A percentile compares a stretch with the other conserved stretches of the same genome.
phyloP scores from a whole-genome alignment of 2,329 filamentous ascomycete genomes.

The Microascus cirrosus region DNA sequence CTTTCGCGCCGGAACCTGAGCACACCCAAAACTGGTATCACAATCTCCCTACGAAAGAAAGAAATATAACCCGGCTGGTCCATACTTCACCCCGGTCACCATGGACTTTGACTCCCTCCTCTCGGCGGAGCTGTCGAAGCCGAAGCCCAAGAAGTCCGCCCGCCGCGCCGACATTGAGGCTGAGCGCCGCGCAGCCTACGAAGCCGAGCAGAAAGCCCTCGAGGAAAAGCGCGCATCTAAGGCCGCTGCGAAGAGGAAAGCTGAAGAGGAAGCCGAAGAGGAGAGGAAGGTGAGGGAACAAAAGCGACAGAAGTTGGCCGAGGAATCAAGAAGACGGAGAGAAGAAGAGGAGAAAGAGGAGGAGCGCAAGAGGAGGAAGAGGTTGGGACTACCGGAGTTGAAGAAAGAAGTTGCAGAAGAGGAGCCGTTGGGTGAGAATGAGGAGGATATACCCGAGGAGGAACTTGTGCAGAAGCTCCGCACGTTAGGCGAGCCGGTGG shows the following conservation, averaged over 20 bases:
- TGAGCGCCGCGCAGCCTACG: constrained; percentile 67
- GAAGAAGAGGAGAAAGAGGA: constrained; percentile 65
- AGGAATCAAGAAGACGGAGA: constrained; percentile 59
- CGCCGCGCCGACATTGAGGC: constrained; percentile 81
- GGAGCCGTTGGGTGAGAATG: constrained; percentile 27
- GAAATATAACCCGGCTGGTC: no score
- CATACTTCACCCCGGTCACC: constrained; percentile 11
- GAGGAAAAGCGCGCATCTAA: constrained; percentile 62
- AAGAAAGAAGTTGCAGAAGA: constrained; percentile 31
- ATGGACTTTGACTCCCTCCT: constrained; percentile 98
- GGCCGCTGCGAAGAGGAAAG: constrained; percentile 69
- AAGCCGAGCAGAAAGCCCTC: constrained; percentile 65
- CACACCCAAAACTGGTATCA: neutral
- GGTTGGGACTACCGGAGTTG: constrained; percentile 70
- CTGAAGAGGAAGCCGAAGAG: constrained; percentile 72
- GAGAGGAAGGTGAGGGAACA: constrained; percentile 63
- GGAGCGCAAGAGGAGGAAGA: constrained; percentile 61
- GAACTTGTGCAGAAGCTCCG: constrained; percentile 60
- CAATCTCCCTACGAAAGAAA: no score
- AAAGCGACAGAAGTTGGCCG: constrained; percentile 70
- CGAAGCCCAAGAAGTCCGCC: constrained; percentile 65
- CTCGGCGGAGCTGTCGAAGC: constrained; percentile 82
- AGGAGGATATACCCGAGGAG: constrained; percentile 58
- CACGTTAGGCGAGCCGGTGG: constrained; percentile 58
- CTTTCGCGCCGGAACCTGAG: neutral